Evolutionary conservation across 179 eudicot genomes (phyloP), one percentile per base, ranked within the genome.

Genomic region (Vitellaria paradoxa): DNA sequence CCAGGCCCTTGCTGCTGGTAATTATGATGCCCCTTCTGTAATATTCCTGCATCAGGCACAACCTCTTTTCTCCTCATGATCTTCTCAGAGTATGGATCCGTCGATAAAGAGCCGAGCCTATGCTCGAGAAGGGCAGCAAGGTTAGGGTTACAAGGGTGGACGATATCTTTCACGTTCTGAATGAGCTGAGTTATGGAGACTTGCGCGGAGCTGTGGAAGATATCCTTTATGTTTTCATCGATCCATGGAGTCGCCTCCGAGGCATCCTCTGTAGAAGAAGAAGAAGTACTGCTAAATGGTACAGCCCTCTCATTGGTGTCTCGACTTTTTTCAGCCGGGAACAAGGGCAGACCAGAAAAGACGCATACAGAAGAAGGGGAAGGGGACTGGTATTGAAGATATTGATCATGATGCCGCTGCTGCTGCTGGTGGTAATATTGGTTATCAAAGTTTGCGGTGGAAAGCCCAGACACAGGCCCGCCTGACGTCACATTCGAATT

Each of bases 321-420:
- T 21, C 23, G 75, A 66, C n/a, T 59, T n/a, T 26, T 74, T 2
- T 66, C 79, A 1, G 99, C 97, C 0, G 97, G 98, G 67, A 95
- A 95, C n/a, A 95, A 75, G 3, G 99, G 99, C 21, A 95, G 67
- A 7, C 99, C 99, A 13, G 99, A 95, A 79, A 90, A 95, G 42
- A 87, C 94, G 70, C 99, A 95, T 0, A 95, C 88, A 0, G 92
- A 76, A 20, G 91, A 85, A 7, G 82, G 17, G 59, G 64, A 13
- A 5, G 10, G 62, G 20, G n/a, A 17, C 6, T 64, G 67, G 9
- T 23, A 26, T 45, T 42, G 78, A 30, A 21, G 6, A 24, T 7
- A 13, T 53, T 37, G 78, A 6, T 14, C 46, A 17, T 15, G 70
- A 65, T 9, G 55, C n/a, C 73, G 50, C 0, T 47, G 53, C 21